Conservation (phyloP, 2,329 filamentous ascomycete species). For the Penicillium digitatum region DNA sequence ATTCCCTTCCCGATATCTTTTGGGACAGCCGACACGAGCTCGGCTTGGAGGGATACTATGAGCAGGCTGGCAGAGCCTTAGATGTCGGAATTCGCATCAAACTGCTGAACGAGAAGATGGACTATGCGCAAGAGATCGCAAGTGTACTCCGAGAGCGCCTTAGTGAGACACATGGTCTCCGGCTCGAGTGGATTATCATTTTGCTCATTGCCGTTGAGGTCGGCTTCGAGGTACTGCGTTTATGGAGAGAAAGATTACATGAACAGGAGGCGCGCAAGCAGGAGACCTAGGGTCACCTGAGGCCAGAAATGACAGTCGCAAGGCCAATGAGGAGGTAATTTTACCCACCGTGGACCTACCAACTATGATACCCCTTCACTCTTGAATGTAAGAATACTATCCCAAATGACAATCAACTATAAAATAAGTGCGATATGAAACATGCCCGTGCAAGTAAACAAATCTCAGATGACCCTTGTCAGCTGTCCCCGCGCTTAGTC, state of each 20-base stretch:
- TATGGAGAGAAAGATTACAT: conserved; percentile 60
- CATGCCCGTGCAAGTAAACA: background rate
- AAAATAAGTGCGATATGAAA: background rate
- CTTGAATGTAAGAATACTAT: background rate
- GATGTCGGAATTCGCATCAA: conserved; percentile 90
- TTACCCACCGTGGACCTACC: background rate
- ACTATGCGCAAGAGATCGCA: conserved; percentile 94
- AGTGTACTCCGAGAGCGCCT: conserved; percentile 81
- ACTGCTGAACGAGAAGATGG: conserved; percentile 92
- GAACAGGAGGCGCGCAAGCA: conserved; percentile 29
- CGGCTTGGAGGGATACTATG: conserved; percentile 89
- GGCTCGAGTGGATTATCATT: conserved; percentile 95
- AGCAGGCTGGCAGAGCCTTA: conserved; percentile 82
- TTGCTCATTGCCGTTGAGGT: conserved; percentile 90
- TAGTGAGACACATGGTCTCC: conserved; percentile 82
- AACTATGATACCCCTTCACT: conserved; percentile 20
- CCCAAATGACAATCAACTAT: background rate
- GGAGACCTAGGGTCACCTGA: background rate
- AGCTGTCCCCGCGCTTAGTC: conserved; percentile 7
- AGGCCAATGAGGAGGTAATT: background rate
- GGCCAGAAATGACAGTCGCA: background rate
- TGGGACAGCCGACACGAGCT: conserved; percentile 91
- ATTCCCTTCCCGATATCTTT: conserved; percentile 91
- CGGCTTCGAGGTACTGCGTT: conserved; percentile 72
- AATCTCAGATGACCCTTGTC: background rate